Conservation (phyloP, 2,329 filamentous ascomycete species). For the Clonostachys rosea region DNA sequence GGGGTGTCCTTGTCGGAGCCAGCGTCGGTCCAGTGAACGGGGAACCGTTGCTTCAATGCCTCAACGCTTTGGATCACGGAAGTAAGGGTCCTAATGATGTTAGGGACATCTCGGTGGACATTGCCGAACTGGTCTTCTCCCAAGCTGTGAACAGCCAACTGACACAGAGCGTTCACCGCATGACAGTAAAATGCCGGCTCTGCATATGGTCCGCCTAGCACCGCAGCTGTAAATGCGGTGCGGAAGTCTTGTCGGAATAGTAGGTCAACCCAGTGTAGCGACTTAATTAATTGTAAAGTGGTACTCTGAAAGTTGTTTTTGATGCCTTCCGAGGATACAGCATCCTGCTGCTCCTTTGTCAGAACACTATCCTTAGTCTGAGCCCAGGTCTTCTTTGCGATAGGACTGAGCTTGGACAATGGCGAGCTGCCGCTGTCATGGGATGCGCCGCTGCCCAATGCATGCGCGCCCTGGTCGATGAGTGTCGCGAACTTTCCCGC, state of each 20-base stretch:
- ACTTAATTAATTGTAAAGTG: slow-evolving; percentile 34
- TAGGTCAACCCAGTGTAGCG: slow-evolving; percentile 51
- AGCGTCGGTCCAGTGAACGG: slow-evolving; percentile 77
- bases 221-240: slow-evolving; percentile 58
- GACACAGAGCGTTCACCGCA: slow-evolving; percentile 64
- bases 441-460: slow-evolving; percentile 28
- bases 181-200: slow-evolving; percentile 65
- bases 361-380: slow-evolving; percentile 42
- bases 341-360: slow-evolving; percentile 49
- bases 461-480: slow-evolving; percentile 29
- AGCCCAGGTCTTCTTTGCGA: slow-evolving; percentile 43
- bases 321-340: slow-evolving; percentile 43
- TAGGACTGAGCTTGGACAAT: slow-evolving; percentile 35
- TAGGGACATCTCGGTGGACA: slow-evolving; percentile 76
- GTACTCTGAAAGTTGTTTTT: slow-evolving; percentile 41
- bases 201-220: slow-evolving; percentile 71
- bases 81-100: slow-evolving; percentile 70
- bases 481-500: slow-evolving; percentile 24
- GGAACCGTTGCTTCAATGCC: slow-evolving; percentile 52
- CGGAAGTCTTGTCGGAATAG: slow-evolving; percentile 69
- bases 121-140: slow-evolving; percentile 79
- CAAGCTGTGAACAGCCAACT: slow-evolving; percentile 68
- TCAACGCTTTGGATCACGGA: slow-evolving; percentile 65
- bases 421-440: slow-evolving; percentile 17
- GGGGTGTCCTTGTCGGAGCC: slow-evolving; percentile 46